A percentile compares a stretch with the other conserved stretches of the same genome.
Evolutionary conservation across 345 rosid species (phyloP).

Genomic region (Aethionema arabicum): DNA sequence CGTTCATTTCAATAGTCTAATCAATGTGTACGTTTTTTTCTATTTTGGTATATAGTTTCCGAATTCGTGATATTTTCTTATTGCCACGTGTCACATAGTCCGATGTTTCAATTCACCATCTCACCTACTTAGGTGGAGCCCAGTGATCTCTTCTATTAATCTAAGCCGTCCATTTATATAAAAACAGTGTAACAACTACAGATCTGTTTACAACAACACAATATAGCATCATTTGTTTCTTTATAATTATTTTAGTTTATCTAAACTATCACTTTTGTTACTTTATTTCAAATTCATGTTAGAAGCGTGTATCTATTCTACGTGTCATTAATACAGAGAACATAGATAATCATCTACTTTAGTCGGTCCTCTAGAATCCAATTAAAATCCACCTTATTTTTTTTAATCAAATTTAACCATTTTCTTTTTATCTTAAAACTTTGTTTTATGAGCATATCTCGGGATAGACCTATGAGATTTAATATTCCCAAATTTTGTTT

Average conservation of each 20-base stretch:
- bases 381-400: too few relatives aligned
- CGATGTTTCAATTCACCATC: conserved; percentile 24
- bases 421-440: too few relatives aligned
- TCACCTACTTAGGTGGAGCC: conserved; percentile 27
- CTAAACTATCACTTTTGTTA: not conserved
- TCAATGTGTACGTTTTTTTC: too few relatives aligned
- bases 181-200: conserved; percentile 30
- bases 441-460: too few relatives aligned
- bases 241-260: not conserved
- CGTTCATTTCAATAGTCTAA: too few relatives aligned
- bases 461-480: too few relatives aligned
- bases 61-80: not conserved
- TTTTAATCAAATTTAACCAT: too few relatives aligned
- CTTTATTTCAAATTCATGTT: too few relatives aligned
- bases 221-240: conserved; percentile 17
- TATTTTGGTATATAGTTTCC: too few relatives aligned
- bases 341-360: conserved; percentile 13
- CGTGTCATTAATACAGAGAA: conserved; percentile 10
- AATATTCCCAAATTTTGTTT: too few relatives aligned
- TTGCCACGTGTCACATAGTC: conserved; percentile 12
- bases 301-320: not conserved
- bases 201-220: conserved; percentile 19
- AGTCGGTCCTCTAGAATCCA: conserved; percentile 1
- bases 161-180: conserved; percentile 9
- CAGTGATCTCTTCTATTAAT: conserved; percentile 23